Base-by-base conservation (phyloP, 2,329 filamentous ascomycete genomes). In the Rugonectria rugulosa region DNA sequence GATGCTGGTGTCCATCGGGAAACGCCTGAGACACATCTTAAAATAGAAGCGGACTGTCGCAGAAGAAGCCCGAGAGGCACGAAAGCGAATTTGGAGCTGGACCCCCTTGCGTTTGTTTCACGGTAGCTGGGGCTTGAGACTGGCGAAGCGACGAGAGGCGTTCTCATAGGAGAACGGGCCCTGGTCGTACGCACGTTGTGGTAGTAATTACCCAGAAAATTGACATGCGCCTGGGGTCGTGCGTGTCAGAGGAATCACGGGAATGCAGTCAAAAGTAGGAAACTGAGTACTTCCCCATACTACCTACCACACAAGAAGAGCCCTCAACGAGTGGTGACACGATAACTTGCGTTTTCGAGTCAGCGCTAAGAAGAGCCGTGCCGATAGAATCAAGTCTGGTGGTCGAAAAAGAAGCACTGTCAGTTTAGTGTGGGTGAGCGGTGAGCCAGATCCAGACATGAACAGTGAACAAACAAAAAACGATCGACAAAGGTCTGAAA, bases 11-110 rank as follows among this genome's bases (percentile, higher is more conserved):
- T 64, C 52, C 61, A 56, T 61, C 56, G 62, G 43, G 63, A 64
- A 58, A 60, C 60, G 60, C 57, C 59, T 66, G 59, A 66, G 61
- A 66, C 63, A 48, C 43, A 44, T 61, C 63, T 56, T 41, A 64
- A 66, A 65, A 66, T 66, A 66, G 63, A 46, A 56, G 23, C 29
- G 15, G 34, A 53, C 15, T 20, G 21, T 27, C 20, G 38, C 56
- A 50, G 56, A 31, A 34, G 27, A 24, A 43, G 24, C 40, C 17
- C n/a, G 15, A 19, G 37, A 41, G 38, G 29, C 29, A 32, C 6
- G 32, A 9, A 46, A n/a, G n/a, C 21, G 19, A 34, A 34, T 9
- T 47, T 34, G 21, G 34, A 15, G 7, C n/a, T 27, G 4, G 31
- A 20, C 29, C 31, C 54, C 63, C 56, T 54, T 56, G 57, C 56